Conservation (phyloP, 352 stramenopile species). For the Phytophthora litchii region DNA sequence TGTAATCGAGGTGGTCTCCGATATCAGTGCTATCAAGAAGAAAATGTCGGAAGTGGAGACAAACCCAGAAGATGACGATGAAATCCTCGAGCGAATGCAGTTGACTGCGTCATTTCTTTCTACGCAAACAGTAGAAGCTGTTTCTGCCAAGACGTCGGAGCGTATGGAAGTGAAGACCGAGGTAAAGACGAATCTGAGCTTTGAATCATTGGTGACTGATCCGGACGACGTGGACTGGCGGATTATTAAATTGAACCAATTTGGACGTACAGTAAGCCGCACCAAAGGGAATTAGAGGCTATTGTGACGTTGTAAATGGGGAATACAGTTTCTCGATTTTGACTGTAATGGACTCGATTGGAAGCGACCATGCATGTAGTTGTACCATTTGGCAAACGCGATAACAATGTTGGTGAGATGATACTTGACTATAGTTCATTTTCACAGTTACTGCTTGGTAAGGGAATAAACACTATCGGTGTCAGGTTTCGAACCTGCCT, state of each 20-base stretch:
- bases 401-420: no score
- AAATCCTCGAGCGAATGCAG: constrained; percentile 35
- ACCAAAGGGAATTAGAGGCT: constrained; percentile 3
- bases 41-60: constrained; percentile 6
- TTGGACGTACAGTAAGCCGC: constrained; percentile 9
- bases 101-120: constrained; percentile 37
- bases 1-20: constrained; percentile 1
- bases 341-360: no score
- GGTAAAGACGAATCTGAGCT: constrained; percentile 19
- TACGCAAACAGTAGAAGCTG: constrained; percentile 33
- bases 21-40: constrained; percentile 7
- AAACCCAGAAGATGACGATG: constrained; percentile 13
- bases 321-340: no score
- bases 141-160: constrained; percentile 5
- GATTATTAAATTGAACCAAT: constrained; percentile 24
- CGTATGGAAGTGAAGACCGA: constrained; percentile 13
- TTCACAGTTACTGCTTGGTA: no score
- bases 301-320: no score
- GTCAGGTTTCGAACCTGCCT: no score
- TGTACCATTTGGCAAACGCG: no score
- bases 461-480: no score
- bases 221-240: constrained; percentile 44
- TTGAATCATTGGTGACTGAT: constrained; percentile 39
- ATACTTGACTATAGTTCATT: no score
- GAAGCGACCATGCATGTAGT: no score